Conservation (phyloP, 768 basidiomycete species). For the Termitomyces bulborhizus region DNA sequence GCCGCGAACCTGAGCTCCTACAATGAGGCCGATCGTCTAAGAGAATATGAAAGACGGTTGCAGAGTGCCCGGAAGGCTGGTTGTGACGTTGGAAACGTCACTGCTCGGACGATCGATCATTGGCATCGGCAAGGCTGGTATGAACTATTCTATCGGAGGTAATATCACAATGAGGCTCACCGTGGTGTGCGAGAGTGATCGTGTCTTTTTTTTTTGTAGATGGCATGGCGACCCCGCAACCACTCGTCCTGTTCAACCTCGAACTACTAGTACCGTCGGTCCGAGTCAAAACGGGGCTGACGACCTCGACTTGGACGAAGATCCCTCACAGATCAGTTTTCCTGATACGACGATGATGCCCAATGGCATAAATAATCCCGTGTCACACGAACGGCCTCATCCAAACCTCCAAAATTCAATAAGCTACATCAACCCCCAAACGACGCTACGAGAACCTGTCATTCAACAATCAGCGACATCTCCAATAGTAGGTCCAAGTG, state of each 20-base stretch:
- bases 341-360: constrained; percentile 26
- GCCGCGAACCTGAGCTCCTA: constrained; percentile 28
- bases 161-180: constrained; percentile 8
- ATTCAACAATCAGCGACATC: constrained; percentile 19
- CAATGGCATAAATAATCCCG: constrained; percentile 23
- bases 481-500: constrained; percentile 17
- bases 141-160: constrained; percentile 65
- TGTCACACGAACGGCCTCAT: constrained; percentile 28
- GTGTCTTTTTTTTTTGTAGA: constrained; percentile 23
- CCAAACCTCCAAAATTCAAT: constrained; percentile 19
- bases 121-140: constrained; percentile 81
- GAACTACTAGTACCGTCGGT: constrained; percentile 24
- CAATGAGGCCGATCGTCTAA: constrained; percentile 57
- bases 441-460: constrained; percentile 28
- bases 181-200: constrained; percentile 4
- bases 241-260: constrained; percentile 38
- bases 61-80: constrained; percentile 58
- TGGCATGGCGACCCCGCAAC: constrained; percentile 66
- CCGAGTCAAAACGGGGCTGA: constrained; percentile 28
- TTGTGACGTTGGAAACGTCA: constrained; percentile 69
- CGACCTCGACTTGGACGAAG: constrained; percentile 49
- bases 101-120: constrained; percentile 67
- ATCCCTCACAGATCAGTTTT: constrained; percentile 37
- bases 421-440: constrained; percentile 30
- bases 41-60: constrained; percentile 69